These are phyloP conservation scores for Parathielavia appendiculata DNA, from an alignment of 495 filamentous ascomycete genomes.

Conservation along the genomic window DNA sequence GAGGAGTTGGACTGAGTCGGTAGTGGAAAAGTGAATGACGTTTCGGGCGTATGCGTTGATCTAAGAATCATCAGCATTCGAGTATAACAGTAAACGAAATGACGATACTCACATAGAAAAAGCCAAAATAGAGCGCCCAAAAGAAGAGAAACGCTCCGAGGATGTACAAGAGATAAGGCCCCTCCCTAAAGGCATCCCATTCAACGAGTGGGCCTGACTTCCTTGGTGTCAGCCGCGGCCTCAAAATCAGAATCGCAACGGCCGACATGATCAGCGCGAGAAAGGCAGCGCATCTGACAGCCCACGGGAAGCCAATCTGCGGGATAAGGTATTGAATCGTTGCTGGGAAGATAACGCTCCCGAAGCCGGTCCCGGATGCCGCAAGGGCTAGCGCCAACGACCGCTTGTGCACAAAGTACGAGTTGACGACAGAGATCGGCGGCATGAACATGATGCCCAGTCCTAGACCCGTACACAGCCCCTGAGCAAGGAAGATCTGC, in stretches of 20 bases:
- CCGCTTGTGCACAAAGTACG: slow-evolving; percentile 39
- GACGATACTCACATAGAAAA: slow-evolving; percentile 39
- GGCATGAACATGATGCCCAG: slow-evolving; percentile 45
- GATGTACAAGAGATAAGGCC: slow-evolving; percentile 36
- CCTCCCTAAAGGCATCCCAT: slow-evolving; percentile 40
- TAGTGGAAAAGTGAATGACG: slow-evolving; percentile 36
- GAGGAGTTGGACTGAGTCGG: slow-evolving; percentile 37
- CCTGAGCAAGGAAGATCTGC: slow-evolving; percentile 45
- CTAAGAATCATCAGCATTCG: slow-evolving; percentile 13
- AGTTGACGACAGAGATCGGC: slow-evolving; percentile 35
- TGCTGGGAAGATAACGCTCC: slow-evolving; percentile 41
- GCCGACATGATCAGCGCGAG: slow-evolving; percentile 35
- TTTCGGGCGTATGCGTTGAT: slow-evolving; percentile 40
- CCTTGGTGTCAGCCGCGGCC: slow-evolving; percentile 31
- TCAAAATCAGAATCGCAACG: slow-evolving; percentile 30
- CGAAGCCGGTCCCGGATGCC: slow-evolving; percentile 40
- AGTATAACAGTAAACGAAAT: too few relatives aligned
- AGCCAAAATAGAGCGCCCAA: slow-evolving; percentile 43
- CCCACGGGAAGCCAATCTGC: slow-evolving; percentile 41
- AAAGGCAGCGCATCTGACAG: slow-evolving; percentile 39
- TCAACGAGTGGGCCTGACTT: slow-evolving; percentile 37
- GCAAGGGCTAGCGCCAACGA: slow-evolving; percentile 35
- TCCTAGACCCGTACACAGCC: slow-evolving; percentile 38
- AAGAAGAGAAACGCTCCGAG: slow-evolving; percentile 39
- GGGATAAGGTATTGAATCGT: slow-evolving; percentile 42